Percentiles rank a stretch among this genome's conserved stretches.
Conservation (phyloP, 2,329 filamentous ascomycete genomes). For the Aspergillus sp. region DNA sequence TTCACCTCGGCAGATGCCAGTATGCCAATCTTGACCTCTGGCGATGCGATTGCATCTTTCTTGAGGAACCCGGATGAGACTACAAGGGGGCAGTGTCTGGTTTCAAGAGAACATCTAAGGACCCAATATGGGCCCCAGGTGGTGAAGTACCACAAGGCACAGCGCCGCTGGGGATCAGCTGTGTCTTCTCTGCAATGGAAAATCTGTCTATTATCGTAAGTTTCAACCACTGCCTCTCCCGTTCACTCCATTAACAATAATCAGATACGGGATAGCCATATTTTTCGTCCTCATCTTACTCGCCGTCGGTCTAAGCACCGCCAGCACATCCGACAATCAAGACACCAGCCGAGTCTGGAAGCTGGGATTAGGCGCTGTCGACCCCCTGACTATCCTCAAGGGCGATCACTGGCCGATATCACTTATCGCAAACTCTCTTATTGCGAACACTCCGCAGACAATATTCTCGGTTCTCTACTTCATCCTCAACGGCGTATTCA, state of each 20-base stretch:
- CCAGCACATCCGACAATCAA: background rate
- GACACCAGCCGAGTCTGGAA: background rate
- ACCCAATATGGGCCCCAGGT: background rate
- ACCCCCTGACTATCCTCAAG: slow-evolving; percentile 1
- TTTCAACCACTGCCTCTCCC: too few species aligned
- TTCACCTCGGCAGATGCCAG: background rate
- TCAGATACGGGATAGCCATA: too few species aligned
- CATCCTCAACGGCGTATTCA: slow-evolving; percentile 36
- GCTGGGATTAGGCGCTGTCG: background rate
- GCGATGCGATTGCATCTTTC: slow-evolving; percentile 13
- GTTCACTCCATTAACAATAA: too few species aligned
- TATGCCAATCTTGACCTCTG: slow-evolving; percentile 2
- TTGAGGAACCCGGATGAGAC: background rate
- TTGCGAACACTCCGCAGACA: slow-evolving; percentile 36
- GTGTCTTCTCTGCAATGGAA: too few species aligned
- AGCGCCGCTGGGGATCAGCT: too few species aligned
- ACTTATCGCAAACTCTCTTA: slow-evolving; percentile 16
- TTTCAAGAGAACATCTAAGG: background rate
- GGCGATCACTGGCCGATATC: background rate
- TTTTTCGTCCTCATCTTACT: background rate
- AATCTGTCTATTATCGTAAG: too few species aligned
- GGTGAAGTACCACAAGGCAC: too few species aligned
- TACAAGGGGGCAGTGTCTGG: background rate
- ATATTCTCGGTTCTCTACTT: slow-evolving; percentile 35
- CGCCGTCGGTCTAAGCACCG: background rate